These are phyloP conservation scores for Cicer chorassanicum DNA, from an alignment of 306 rosid species.

Conservation along the genomic window DNA sequence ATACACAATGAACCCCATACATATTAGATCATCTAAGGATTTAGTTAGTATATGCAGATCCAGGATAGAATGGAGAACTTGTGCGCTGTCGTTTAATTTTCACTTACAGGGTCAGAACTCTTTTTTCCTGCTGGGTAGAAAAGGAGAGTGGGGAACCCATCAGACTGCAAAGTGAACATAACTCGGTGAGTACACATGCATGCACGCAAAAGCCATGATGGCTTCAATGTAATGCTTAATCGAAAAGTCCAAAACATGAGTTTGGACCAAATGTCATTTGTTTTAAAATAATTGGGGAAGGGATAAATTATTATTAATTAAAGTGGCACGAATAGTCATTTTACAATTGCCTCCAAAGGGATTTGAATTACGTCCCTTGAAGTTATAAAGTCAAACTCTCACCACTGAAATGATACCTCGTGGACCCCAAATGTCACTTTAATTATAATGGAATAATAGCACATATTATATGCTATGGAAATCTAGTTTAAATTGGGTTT, in stretches of 20 bases:
- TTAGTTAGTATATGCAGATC: neutral
- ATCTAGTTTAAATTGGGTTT: conserved; percentile 40
- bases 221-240: conserved; percentile 24
- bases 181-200: conserved; percentile 21
- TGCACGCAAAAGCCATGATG: conserved; percentile 15
- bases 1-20: conserved; percentile 42
- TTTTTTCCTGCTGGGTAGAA: conserved; percentile 59
- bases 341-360: too few species aligned
- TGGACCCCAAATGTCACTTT: conserved; percentile 10
- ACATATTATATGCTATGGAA: conserved; percentile 43
- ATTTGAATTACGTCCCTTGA: too few species aligned
- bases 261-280: conserved; percentile 37
- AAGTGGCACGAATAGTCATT: too few species aligned
- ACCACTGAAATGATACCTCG: too few species aligned
- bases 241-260: conserved; percentile 22
- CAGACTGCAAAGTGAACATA: conserved; percentile 48
- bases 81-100: neutral
- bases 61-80: neutral
- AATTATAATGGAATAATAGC: conserved; percentile 19
- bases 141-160: conserved; percentile 57
- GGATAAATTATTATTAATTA: too few species aligned
- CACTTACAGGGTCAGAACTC: conserved; percentile 56
- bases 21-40: conserved; percentile 11
- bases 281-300: too few species aligned
- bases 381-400: too few species aligned